These are phyloP conservation scores for Marchantia paleacea DNA, from an alignment of 225 moss, liverwort and hornwort genomes.

Conservation along the genomic window DNA sequence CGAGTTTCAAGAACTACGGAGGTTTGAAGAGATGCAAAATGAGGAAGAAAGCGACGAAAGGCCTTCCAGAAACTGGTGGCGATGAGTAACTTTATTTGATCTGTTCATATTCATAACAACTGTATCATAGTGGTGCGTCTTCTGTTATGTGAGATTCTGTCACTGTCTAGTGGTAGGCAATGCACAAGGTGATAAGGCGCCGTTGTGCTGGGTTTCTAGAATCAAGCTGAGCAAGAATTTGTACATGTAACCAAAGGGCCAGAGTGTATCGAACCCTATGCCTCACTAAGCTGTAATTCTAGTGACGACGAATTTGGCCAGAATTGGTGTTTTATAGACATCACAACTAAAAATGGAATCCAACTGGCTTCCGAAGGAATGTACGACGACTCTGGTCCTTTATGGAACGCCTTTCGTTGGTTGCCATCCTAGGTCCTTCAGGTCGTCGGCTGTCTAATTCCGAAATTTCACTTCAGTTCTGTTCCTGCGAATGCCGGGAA, in stretches of 20 bases:
- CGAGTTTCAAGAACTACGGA: conserved; percentile 66
- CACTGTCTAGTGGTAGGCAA: neutral
- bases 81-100: neutral
- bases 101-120: neutral
- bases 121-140: conserved; percentile 11
- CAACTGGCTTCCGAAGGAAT: too few species aligned
- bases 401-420: too few species aligned
- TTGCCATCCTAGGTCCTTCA: too few species aligned
- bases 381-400: too few species aligned
- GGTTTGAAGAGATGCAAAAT: conserved; percentile 37
- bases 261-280: too few species aligned
- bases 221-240: neutral
- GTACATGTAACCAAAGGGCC: neutral
- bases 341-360: too few species aligned
- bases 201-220: neutral
- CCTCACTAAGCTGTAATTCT: too few species aligned
- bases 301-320: too few species aligned
- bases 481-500: too few species aligned
- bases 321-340: too few species aligned
- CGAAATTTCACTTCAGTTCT: too few species aligned
- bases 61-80: conserved; percentile 2
- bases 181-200: neutral
- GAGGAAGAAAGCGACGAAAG: conserved; percentile 7
- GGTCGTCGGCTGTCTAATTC: too few species aligned
- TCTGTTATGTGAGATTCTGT: neutral